phyloP scores from a whole-genome alignment of 345 rosid genomes.

The Barbarea vulgaris region DNA sequence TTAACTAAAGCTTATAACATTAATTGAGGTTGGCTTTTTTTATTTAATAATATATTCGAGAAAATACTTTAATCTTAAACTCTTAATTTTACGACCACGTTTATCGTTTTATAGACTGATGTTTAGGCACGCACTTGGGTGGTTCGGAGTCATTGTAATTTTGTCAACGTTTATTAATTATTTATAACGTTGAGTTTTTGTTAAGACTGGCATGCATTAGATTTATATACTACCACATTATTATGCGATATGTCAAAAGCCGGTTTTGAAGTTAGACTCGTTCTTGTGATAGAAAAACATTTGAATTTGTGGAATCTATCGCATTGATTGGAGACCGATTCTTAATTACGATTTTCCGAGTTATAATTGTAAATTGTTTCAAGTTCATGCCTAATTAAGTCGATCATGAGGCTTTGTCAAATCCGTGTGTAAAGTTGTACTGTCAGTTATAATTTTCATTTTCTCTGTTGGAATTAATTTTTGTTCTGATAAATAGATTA shows the following conservation, averaged over 20 bases:
- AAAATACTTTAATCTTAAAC: background rate
- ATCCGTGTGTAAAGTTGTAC: background rate
- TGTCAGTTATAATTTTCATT: background rate
- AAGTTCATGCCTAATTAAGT: background rate
- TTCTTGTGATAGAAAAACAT: constrained; percentile 1
- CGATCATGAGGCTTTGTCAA: constrained; percentile 1
- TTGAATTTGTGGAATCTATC: background rate
- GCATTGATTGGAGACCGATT: background rate
- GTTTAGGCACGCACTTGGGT: background rate
- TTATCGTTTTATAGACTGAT: background rate
- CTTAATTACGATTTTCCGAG: background rate
- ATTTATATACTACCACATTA: background rate
- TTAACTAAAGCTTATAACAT: background rate
- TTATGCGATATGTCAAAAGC: constrained; percentile 7
- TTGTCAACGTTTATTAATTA: constrained; percentile 31
- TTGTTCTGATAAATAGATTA: too few relatives aligned
- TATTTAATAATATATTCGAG: background rate
- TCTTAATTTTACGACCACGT: constrained; percentile 16
- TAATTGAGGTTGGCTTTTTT: background rate
- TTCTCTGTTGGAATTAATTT: background rate
- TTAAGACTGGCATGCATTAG: constrained; percentile 6
- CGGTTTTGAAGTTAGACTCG: background rate
- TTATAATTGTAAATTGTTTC: background rate
- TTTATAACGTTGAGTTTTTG: constrained; percentile 8
- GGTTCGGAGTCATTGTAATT: background rate